Percentiles rank a stretch among this genome's conserved stretches.
Evolutionary conservation across 108 stramenopile genomes (phyloP).

Genomic region (Nitzschia sp.): DNA sequence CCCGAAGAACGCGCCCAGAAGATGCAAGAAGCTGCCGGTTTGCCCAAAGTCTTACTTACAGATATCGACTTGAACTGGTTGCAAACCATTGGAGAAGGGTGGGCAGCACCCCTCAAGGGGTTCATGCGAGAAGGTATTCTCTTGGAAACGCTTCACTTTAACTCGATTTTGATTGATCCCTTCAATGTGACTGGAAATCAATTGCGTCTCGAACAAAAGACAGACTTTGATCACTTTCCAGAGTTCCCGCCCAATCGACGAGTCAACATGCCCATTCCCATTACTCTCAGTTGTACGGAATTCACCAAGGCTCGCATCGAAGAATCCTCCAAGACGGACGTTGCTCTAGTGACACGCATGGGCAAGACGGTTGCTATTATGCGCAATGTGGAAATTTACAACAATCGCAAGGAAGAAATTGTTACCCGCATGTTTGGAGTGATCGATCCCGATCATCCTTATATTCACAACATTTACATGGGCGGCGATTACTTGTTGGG

Average conservation of each 20-base stretch:
- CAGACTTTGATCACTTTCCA: conserved; percentile 84
- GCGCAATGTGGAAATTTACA: conserved; percentile 93
- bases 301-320: conserved; percentile 91
- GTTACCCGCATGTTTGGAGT: conserved; percentile 95
- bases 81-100: conserved; percentile 96
- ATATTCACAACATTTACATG: conserved; percentile 92
- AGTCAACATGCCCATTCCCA: conserved; percentile 93
- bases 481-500: conserved; percentile 96
- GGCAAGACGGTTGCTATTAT: conserved; percentile 93
- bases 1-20: conserved; percentile 48
- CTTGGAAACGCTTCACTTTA: conserved; percentile 96
- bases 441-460: conserved; percentile 96
- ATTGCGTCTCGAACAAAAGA: conserved; percentile 66
- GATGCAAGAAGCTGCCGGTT: conserved; percentile 75
- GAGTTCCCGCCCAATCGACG: conserved; percentile 71
- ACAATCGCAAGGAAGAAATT: conserved; percentile 98
- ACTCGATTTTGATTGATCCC: conserved; percentile 94
- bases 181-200: conserved; percentile 92
- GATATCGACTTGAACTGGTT: conserved; percentile 98
- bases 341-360: conserved; percentile 94
- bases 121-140: conserved; percentile 98
- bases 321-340: conserved; percentile 63
- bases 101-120: conserved; percentile 97
- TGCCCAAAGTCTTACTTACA: conserved; percentile 94
- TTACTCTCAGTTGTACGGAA: conserved; percentile 88